Conservation (phyloP, 495 filamentous ascomycete species). For the Lasiosphaeria miniovina region DNA sequence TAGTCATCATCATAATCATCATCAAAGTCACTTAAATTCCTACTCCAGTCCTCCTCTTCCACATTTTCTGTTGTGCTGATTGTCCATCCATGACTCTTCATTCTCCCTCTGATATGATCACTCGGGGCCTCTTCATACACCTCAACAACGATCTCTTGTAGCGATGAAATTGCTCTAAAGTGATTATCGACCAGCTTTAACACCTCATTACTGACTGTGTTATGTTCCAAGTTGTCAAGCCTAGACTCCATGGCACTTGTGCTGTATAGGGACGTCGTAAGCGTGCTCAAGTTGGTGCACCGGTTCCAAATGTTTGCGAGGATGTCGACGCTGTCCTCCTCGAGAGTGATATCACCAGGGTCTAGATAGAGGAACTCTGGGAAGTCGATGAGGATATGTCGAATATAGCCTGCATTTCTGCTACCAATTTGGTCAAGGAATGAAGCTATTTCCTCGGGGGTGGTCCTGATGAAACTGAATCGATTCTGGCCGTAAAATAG, state of each 20-base stretch:
- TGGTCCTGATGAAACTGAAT: not conserved
- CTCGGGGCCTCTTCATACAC: not conserved
- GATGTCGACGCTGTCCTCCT: not conserved
- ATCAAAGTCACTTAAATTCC: not conserved
- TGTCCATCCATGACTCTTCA: not conserved
- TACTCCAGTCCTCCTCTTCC: constrained; percentile 1
- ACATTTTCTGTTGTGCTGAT: not conserved
- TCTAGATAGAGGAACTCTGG: not conserved
- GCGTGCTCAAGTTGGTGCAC: not conserved
- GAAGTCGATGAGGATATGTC: not conserved
- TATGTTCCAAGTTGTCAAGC: not conserved
- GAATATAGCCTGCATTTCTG: not conserved
- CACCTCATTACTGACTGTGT: not conserved
- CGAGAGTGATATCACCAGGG: not conserved
- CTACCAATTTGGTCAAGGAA: not conserved
- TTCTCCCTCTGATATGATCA: not conserved
- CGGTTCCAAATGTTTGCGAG: not conserved
- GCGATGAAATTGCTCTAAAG: not conserved
- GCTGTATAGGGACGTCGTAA: not conserved
- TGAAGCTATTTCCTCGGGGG: not conserved
- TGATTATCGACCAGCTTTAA: not conserved
- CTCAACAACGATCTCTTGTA: not conserved
- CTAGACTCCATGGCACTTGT: not conserved
- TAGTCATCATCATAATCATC: not conserved
- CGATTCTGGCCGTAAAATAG: not conserved